Evolutionary conservation across 148 eudicot species (phyloP).

Genomic region (Rhododendron griersonianum): DNA sequence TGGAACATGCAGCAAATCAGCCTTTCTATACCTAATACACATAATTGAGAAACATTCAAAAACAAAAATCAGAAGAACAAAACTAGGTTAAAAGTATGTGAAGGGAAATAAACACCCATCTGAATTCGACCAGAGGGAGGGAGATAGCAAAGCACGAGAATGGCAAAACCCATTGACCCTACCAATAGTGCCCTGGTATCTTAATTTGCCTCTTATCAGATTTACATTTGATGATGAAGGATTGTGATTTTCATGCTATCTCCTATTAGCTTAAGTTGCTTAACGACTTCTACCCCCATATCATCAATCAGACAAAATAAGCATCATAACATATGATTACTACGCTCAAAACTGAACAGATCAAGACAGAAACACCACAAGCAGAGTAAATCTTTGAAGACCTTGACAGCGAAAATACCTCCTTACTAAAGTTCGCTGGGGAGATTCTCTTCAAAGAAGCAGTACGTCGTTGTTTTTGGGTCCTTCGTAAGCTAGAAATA

Average conservation of each 20-base stretch:
- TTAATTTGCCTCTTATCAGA: background rate
- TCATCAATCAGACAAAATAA: background rate
- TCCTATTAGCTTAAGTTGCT: background rate
- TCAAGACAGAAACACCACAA: background rate
- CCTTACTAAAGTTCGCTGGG: conserved; percentile 92
- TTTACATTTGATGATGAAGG: background rate
- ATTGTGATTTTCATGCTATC: background rate
- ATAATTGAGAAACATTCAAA: background rate
- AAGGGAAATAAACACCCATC: background rate
- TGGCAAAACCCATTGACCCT: no score
- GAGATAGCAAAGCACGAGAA: background rate
- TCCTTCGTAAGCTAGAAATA: conserved; percentile 46
- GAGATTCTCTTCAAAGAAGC: conserved; percentile 55
- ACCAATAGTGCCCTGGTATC: background rate
- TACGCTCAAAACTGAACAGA: background rate
- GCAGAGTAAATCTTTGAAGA: background rate
- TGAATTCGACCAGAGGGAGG: background rate
- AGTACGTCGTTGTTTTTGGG: conserved; percentile 57
- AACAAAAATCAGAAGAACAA: background rate
- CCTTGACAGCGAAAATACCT: conserved; percentile 38
- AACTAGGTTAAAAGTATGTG: background rate
- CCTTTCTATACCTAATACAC: background rate
- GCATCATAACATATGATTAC: background rate
- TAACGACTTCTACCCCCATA: background rate
- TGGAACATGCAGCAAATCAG: background rate